Evolutionary conservation across 202 grass and related monocot genomes (phyloP), one percentile per base, ranked within the genome.

Genomic region (Zizania palustris): DNA sequence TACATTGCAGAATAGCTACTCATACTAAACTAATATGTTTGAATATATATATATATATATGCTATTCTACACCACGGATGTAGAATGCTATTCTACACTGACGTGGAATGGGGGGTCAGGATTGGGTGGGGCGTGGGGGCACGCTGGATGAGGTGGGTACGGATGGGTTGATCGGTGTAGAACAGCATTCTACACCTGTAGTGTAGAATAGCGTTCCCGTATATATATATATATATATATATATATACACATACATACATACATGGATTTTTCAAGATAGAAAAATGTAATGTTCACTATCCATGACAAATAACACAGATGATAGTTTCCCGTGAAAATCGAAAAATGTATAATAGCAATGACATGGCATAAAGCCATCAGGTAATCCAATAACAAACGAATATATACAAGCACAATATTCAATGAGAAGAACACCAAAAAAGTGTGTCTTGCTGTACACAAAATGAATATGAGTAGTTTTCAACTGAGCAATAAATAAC

Each of bases 401-500:
- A 83, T 18, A 10, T 6, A 76, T 77, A 56, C 19, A 69, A 36
- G 13, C 33, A 56, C 56, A 45, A 39, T 35, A 36, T 22, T 63
- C 37, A 59, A 11, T 34, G 28, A 28, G 28, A 18, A 43, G 37
- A 76, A 67, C 46, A 66, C 21, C 16, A 35, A 61, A 45, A 63
- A 3, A 62, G 54, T 45, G 37, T 22, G 3, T 70, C 14, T 70
- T 70, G 13, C 67, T 38, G 22, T 49, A 18, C 6, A 70, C 13
- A 4, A 18, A 70, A 28, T 9, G 65, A 45, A 2, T 11, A 28
- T 73, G 50, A 54, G 16, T 49, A 74, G 66, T 73, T 18, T 36
- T 49, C 9, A 69, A 78, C 15, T 46, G 39, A 36, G 70, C 11
- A 69, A 63, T 28, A 67, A 87, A 35, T 65, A 68, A 69, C 14